These are phyloP conservation scores for Gryganskiella cystojenkinii DNA, from an alignment of 192 early-diverging fungal genomes.

Conservation along the genomic window DNA sequence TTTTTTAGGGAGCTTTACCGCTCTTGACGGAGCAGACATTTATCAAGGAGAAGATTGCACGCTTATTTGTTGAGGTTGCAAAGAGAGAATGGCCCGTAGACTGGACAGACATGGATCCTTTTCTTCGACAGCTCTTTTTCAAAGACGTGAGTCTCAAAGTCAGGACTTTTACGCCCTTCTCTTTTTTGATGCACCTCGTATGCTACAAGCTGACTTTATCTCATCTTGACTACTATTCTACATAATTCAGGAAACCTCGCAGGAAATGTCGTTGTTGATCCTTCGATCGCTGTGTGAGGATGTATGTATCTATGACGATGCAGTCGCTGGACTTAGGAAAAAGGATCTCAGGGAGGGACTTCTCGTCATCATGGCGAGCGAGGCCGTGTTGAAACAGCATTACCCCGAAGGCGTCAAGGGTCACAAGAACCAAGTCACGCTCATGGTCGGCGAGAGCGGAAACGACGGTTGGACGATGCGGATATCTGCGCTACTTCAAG, in stretches of 20 bases:
- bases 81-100: constrained; percentile 69
- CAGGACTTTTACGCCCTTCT: neutral
- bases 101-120: constrained; percentile 69
- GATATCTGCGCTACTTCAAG: constrained; percentile 37
- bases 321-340: constrained; percentile 66
- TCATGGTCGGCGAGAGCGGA: constrained; percentile 62
- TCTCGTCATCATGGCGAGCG: constrained; percentile 64
- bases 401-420: constrained; percentile 59
- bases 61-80: constrained; percentile 67
- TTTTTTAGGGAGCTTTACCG: constrained; percentile 45
- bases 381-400: constrained; percentile 49
- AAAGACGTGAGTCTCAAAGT: constrained; percentile 34
- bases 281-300: constrained; percentile 69
- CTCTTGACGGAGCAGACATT: constrained; percentile 54
- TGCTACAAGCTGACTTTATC: neutral
- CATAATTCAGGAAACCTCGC: constrained; percentile 50
- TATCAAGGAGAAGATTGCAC: constrained; percentile 71
- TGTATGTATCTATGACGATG: constrained; percentile 69
- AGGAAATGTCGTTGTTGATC: constrained; percentile 66
- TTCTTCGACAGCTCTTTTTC: constrained; percentile 59
- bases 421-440: constrained; percentile 38
- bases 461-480: constrained; percentile 70
- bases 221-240: too few relatives aligned
- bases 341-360: constrained; percentile 65
- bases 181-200: neutral